Evolutionary conservation across 305 asterid genomes (phyloP), one percentile per base, ranked within the genome.

Genomic region (Fraxinus sp.): DNA sequence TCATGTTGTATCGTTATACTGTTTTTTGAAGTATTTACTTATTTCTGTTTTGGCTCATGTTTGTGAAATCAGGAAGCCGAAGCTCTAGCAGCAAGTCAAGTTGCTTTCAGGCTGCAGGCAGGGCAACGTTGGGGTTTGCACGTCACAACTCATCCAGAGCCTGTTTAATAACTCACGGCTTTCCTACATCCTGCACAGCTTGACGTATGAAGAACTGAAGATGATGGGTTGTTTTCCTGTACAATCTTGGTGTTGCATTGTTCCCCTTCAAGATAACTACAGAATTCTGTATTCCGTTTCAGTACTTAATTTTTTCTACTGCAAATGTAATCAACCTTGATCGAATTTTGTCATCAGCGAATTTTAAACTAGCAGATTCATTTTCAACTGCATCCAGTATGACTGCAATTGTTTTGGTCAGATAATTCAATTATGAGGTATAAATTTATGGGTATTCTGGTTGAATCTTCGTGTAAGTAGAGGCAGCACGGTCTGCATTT

Each of bases 101-200:
- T 89, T 81, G 90, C 92, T 74, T 86, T 89, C 83, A 80, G 88
- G 89, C 77, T 89, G 80, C 90, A 86, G 83, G 86, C 87, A 11
- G 91, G 89, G 76, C 92, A 89, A 70, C 91, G 33, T 33, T 81
- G 89, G 81, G 89, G 91, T 35, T 82, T 86, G 81, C 92, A 88
- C 64, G 86, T 86, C 32, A 85, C 89, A 77, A 79, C 72, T 7
- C 30, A 64, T 64, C 72, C 72, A 8, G 72, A 64, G 32, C 14
- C 4, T 7, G 72, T 64, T 64, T 33, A 62, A 80, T 22, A 73
- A 36, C 84, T 84, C 52, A 72, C 86, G 1, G 77, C 59, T 11
- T 74, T 76, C 75, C 84, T 85, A 39, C 81, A 72, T 18, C 18
- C 84, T 62, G 4, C 71, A 59, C 28, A 20, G 35, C 16, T 64